These are phyloP conservation scores for Anthracocystis setariae DNA, from an alignment of 1,284 basidiomycete genomes.

Conservation along the genomic window DNA sequence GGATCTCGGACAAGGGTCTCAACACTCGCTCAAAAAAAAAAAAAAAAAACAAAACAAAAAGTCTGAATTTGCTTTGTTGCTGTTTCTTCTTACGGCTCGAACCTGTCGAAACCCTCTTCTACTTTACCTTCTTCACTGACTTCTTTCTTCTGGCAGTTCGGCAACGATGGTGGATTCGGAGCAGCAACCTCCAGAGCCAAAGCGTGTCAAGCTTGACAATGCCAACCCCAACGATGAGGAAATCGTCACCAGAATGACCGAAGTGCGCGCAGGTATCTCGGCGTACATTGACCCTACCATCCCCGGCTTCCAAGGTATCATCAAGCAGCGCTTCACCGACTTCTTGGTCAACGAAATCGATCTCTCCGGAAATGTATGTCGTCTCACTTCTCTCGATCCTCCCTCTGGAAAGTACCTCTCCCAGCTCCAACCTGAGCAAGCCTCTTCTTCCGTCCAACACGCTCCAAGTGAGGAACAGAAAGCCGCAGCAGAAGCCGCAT, in stretches of 20 bases:
- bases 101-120: neutral
- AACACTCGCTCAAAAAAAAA: neutral
- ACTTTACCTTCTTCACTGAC: neutral
- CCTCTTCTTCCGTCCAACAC: neutral
- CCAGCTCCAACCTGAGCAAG: conserved; percentile 10
- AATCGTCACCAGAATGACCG: conserved; percentile 39
- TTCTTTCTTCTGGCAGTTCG: neutral
- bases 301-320: conserved; percentile 59
- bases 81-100: neutral
- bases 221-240: neutral
- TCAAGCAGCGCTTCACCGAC: conserved; percentile 65
- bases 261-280: conserved; percentile 48
- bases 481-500: conserved; percentile 2
- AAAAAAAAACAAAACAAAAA: too few relatives aligned
- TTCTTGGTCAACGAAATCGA: conserved; percentile 63
- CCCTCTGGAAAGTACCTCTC: conserved; percentile 34
- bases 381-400: conserved; percentile 49
- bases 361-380: conserved; percentile 30
- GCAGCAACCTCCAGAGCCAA: conserved; percentile 4
- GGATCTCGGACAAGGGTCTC: too few relatives aligned
- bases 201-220: conserved; percentile 21
- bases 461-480: neutral
- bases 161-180: neutral
- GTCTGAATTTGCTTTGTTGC: neutral
- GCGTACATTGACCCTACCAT: conserved; percentile 51